Base-by-base conservation (phyloP, 2,329 filamentous ascomycete species). In the Didymella pomorum region DNA sequence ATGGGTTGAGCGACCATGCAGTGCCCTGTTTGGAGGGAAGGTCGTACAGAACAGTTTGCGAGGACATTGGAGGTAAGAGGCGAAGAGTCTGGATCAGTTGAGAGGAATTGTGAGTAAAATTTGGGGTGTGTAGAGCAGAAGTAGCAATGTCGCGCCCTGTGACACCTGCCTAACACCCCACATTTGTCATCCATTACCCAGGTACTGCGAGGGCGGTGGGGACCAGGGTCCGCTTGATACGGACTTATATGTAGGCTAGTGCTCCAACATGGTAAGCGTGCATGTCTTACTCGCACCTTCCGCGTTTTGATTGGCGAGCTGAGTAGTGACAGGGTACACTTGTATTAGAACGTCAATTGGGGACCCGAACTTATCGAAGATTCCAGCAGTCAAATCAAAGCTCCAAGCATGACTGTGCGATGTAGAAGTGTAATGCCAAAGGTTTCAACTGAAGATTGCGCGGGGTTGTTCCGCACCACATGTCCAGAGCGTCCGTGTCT, bases 1-100 rank as follows among this genome's bases (percentile, higher is more conserved):
- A 91, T 0, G 88, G 84, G 71, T 91, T 92, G 44, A 85, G 76
- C 1, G 87, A 89, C 89, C 89, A 91, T 49, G 78, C 70, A 8
- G 76, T 76, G 37, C 78, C 72, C 16, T 78, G 75, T 69, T 80
- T 83, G 74, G 80, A 86, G 2, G 87, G 84, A 2, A 91, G 73
- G 71, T 91, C 89, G 64, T 86, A 89, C 1, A 91, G 72, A 9
- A 84, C 77, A 35, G 88, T 78, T 61, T 80, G 71, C 28, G 71
- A 55, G 56, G 76, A 73, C 55, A 58, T 71, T 37, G 16, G 23
- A 46, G 2, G 29, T 8, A 16, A 28, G 10, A 12, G 37, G 37
- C 3, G n/a, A 18, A 6, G 4, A 6, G 0, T 2, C 3, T 16
- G 37, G 20, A 7, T 41, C 37, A 14, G 18, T 33, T 28, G 35